Evolutionary conservation across 768 basidiomycete genomes (phyloP), one percentile per base, ranked within the genome.

Genomic region (Lyophyllum decastes): DNA sequence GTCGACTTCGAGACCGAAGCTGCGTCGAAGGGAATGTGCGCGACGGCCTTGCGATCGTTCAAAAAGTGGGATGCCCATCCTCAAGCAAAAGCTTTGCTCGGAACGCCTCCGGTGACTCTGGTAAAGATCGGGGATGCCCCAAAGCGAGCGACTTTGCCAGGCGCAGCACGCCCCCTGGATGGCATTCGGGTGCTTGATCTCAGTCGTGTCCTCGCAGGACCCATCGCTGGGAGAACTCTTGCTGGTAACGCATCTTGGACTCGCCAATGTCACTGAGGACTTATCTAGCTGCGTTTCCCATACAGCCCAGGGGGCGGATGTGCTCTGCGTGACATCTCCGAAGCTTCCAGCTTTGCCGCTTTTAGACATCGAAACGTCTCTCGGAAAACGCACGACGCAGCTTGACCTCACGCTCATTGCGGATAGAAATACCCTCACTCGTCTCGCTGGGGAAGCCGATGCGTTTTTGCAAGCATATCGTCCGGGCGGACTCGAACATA

Each of bases 401-500:
- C 78, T 87, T 3, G 82, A 87, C 57, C 73, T 88, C 6, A 74
- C 69, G 3, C 43, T 45, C 1, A 22, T 60, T 7, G 22, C 57
- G 1, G 81, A 80, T 52, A 62, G 58, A 9, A 62, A 66, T 10
- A 73, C 52, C 8, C 72, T 85, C 5, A 54, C 54, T 19, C 44
- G 55, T 1, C 75, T 88, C 0, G 68, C 75, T 17, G 59, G 64
- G 41, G 73, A 74, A 24, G 73, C 79, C 0, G 82, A 87, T 61
- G 83, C 87, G 9, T 87, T 88, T 65, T 64, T 88, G 14, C 86
- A 88, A 61, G 76, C 80, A 2, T 87, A 86, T 66, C 76, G 84
- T 11, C 84, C 86, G 0, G 78, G 78, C 2, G 79, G 79, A 0
- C 66, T 87, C 14, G 70, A 69, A 8, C 69, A 59, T 2, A 81